These are phyloP conservation scores for Guadua angustifolia DNA, from an alignment of 176 grass and related monocot genomes.

Conservation along the genomic window DNA sequence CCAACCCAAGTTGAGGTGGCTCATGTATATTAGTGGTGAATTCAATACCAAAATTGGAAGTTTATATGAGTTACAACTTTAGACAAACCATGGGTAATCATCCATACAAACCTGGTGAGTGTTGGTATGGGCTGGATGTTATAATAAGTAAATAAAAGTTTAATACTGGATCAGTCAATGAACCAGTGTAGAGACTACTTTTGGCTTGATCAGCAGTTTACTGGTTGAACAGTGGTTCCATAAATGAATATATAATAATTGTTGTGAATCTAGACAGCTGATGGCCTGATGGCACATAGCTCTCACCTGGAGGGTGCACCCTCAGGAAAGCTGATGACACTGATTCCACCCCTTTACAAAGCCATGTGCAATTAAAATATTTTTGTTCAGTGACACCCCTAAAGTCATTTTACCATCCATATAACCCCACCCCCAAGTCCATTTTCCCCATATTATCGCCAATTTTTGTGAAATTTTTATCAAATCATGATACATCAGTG, in stretches of 20 bases:
- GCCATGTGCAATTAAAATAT: not conserved
- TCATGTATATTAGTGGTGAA: not conserved
- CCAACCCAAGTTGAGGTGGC: conserved; percentile 8
- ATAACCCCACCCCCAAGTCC: no score
- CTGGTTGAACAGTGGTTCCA: not conserved
- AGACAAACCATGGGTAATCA: conserved; percentile 16
- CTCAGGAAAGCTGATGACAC: not conserved
- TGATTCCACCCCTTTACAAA: not conserved
- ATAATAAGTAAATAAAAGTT: not conserved
- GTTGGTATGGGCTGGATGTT: not conserved
- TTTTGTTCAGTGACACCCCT: no score
- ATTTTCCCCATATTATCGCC: no score
- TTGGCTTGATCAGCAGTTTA: not conserved
- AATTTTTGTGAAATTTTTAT: no score
- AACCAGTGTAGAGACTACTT: not conserved
- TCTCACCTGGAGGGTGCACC: not conserved
- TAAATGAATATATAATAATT: conserved; percentile 1
- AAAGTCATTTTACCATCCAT: no score
- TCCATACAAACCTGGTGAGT: not conserved
- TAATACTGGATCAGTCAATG: not conserved
- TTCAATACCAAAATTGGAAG: conserved; percentile 13
- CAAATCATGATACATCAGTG: no score
- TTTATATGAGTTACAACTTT: conserved; percentile 1
- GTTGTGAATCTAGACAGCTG: not conserved
- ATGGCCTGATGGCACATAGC: not conserved